Conservation (phyloP, 179 eudicot species). For the Vitellaria paradoxa region DNA sequence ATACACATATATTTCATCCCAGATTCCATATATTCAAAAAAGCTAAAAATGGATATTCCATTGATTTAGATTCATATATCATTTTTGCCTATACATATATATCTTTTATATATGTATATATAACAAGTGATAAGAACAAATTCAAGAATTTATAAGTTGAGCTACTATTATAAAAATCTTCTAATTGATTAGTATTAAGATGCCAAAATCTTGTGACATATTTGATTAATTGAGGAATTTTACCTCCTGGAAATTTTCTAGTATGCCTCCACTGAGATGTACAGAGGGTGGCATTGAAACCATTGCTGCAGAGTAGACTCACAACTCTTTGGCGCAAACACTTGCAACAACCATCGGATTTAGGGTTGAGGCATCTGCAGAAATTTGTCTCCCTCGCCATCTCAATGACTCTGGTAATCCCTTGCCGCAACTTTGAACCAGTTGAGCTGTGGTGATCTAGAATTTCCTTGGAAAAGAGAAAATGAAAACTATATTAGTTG, state of each 20-base stretch:
- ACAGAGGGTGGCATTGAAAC: constrained; percentile 22
- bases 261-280: constrained; percentile 25
- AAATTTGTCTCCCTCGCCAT: constrained; percentile 9
- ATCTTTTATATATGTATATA: no score
- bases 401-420: constrained; percentile 14
- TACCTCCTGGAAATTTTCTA: constrained; percentile 21
- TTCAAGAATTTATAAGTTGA: no score
- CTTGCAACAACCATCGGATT: constrained; percentile 9
- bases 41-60: no score
- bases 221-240: background rate
- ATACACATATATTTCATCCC: no score
- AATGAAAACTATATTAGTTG: background rate
- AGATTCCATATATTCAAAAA: no score
- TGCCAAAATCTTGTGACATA: no score
- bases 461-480: constrained; percentile 18
- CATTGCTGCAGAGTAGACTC: constrained; percentile 14
- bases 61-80: no score
- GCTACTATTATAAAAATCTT: no score
- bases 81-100: no score
- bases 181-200: no score
- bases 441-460: constrained; percentile 17
- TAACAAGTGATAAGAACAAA: no score
- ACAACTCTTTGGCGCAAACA: constrained; percentile 22
- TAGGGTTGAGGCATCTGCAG: constrained; percentile 19
- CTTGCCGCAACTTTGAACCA: constrained; percentile 19